These are phyloP conservation scores for Stachybotrys chartarum DNA, from an alignment of 2,329 filamentous ascomycete species.

Conservation along the genomic window DNA sequence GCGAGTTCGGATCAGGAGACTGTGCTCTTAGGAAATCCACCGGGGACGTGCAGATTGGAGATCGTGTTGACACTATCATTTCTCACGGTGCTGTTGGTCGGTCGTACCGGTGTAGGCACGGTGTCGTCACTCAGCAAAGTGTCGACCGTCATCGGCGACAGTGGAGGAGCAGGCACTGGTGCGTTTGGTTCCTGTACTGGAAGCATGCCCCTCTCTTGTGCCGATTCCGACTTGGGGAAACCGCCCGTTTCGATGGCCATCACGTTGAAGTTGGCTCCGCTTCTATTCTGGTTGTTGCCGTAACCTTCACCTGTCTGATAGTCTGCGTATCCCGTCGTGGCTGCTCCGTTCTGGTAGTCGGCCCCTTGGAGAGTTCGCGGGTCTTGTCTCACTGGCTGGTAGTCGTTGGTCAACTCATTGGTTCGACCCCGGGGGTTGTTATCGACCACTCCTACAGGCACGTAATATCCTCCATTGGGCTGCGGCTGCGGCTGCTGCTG, in stretches of 20 bases:
- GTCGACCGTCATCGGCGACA: conserved; percentile 6
- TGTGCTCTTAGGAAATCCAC: conserved; percentile 48
- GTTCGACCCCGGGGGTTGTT: neutral
- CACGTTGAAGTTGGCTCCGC: conserved; percentile 9
- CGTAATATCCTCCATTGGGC: neutral
- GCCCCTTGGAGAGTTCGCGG: neutral
- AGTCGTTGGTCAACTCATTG: neutral
- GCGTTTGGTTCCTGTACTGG: conserved; percentile 1
- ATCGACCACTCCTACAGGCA: neutral
- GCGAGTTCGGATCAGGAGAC: neutral
- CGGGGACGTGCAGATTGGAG: conserved; percentile 62
- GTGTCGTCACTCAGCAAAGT: conserved; percentile 9
- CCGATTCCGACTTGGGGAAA: conserved; percentile 12
- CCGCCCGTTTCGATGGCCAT: conserved; percentile 12
- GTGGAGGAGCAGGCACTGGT: neutral
- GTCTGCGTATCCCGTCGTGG: neutral
- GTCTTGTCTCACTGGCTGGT: neutral
- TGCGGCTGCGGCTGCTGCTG: neutral
- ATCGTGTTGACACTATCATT: conserved; percentile 46
- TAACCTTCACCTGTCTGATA: neutral
- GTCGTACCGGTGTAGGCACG: conserved; percentile 11
- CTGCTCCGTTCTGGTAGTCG: neutral
- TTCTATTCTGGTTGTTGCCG: conserved; percentile 7
- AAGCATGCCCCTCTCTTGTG: neutral
- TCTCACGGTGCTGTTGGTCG: conserved; percentile 17